Evolutionary conservation across 129 eudicot species (phyloP).

Genomic region (Artemisia argyi): DNA sequence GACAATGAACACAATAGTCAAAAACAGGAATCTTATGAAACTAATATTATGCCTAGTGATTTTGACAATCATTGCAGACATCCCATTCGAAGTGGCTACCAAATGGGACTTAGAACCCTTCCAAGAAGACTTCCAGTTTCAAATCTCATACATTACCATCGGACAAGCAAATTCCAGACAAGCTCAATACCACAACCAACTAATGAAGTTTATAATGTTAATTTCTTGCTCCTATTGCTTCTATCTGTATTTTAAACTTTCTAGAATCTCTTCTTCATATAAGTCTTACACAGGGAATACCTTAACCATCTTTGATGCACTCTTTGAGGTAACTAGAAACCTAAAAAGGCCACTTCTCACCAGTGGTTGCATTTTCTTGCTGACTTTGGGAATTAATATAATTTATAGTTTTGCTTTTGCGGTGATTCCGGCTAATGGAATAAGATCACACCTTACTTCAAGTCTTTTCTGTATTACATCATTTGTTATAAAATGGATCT

Average conservation of each 20-base stretch:
- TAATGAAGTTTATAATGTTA: neutral
- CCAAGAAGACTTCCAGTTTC: neutral
- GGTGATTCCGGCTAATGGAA: neutral
- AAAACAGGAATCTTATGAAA: constrained; percentile 22
- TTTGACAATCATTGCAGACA: neutral
- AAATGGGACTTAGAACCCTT: neutral
- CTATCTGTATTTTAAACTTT: constrained; percentile 8
- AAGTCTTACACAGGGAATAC: constrained; percentile 28
- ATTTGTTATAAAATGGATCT: neutral
- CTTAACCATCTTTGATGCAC: constrained; percentile 9
- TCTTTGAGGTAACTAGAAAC: constrained; percentile 1
- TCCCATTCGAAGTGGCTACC: constrained; percentile 11
- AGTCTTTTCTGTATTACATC: neutral
- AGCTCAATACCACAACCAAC: neutral
- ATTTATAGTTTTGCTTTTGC: neutral
- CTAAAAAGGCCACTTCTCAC: constrained; percentile 32
- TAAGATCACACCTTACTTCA: neutral
- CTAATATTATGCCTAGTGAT: constrained; percentile 24
- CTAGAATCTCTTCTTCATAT: constrained; percentile 26
- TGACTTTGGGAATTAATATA: constrained; percentile 8
- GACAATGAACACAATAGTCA: constrained; percentile 21
- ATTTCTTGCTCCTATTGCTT: constrained; percentile 7
- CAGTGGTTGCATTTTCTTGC: constrained; percentile 23
- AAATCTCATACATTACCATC: neutral
- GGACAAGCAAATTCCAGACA: neutral